Evolutionary conservation across 2,329 filamentous ascomycete species (phyloP).

Genomic region (Colletotrichum chrysophilum): DNA sequence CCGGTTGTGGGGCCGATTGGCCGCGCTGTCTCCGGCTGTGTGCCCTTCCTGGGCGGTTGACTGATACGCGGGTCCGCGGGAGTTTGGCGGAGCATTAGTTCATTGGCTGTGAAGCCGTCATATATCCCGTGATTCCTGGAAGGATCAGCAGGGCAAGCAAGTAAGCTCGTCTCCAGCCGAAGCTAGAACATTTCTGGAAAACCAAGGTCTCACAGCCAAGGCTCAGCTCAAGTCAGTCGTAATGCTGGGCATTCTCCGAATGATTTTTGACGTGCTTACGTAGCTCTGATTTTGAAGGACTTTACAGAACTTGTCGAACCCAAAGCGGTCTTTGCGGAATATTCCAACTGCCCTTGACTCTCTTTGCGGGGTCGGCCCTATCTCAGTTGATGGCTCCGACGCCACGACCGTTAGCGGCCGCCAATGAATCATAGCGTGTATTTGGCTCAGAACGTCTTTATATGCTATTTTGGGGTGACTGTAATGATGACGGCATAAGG

Average conservation of each 20-base stretch:
- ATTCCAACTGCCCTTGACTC: background rate
- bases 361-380: background rate
- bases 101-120: background rate
- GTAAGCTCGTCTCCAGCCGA: background rate
- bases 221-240: background rate
- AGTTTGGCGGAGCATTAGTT: background rate
- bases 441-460: background rate
- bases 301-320: background rate
- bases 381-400: background rate
- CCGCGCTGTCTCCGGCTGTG: background rate
- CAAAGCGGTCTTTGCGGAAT: background rate
- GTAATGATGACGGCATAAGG: background rate
- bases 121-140: background rate
- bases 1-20: constrained; percentile 10
- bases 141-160: background rate
- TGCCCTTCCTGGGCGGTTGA: background rate
- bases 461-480: background rate
- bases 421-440: background rate
- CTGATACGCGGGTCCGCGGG: background rate
- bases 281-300: background rate
- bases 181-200: background rate
- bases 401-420: background rate
- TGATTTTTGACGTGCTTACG: background rate
- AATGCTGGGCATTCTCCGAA: background rate
- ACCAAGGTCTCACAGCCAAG: background rate